phyloP scores from a whole-genome alignment of 2,329 filamentous ascomycete species.

The Aspergillus tubingensis region DNA sequence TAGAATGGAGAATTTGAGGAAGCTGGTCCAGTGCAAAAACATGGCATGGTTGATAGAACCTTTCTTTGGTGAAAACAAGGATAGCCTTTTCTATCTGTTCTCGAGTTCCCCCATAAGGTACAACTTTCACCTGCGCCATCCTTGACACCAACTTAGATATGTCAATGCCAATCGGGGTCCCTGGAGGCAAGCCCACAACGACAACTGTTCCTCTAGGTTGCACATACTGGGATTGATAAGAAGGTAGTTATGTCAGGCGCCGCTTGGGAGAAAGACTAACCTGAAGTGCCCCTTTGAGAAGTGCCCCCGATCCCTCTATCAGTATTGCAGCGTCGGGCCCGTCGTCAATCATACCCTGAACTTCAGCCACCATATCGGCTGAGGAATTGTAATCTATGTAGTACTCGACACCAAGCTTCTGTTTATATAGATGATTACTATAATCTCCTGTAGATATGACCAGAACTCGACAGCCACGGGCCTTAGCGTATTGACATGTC shows the following conservation, averaged over 20 bases:
- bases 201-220: conserved; percentile 4
- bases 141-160: neutral
- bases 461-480: conserved; percentile 3
- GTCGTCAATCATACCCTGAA: neutral
- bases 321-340: neutral
- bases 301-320: neutral
- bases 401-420: conserved; percentile 1
- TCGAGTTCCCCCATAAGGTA: neutral
- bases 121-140: neutral
- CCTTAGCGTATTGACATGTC: conserved; percentile 10
- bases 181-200: neutral
- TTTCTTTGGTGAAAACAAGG: neutral
- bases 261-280: neutral
- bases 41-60: neutral
- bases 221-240: neutral
- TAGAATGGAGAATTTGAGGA: neutral
- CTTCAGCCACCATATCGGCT: neutral
- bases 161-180: neutral
- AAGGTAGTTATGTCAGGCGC: neutral
- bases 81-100: conserved; percentile 10
- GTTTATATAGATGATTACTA: neutral
- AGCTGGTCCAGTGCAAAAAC: neutral
- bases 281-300: conserved; percentile 1
- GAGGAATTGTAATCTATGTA: neutral
- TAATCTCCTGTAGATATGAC: neutral